phyloP scores from a whole-genome alignment of 2,329 filamentous ascomycete genomes.

The Sporothrix mexicana region DNA sequence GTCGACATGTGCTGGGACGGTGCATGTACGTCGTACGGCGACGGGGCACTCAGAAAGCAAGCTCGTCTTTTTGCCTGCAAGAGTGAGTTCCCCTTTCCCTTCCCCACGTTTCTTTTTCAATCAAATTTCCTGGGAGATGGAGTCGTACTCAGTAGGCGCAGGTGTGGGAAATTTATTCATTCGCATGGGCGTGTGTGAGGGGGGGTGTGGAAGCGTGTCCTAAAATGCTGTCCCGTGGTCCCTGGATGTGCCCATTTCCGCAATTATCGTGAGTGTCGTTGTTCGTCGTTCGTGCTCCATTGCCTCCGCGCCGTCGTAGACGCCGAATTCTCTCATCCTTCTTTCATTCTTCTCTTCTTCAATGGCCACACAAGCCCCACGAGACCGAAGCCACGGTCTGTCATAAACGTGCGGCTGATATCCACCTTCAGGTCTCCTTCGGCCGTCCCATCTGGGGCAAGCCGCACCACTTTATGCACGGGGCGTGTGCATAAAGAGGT shows the following conservation, averaged over 20 bases:
- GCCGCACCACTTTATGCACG: neutral
- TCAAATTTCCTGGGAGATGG: constrained; percentile 15
- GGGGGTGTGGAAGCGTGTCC: neutral
- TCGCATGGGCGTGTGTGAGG: neutral
- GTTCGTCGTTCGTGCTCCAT: neutral
- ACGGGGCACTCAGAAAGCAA: neutral
- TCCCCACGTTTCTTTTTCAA: neutral
- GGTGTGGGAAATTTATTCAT: neutral
- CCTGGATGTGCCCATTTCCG: neutral
- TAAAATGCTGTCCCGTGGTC: neutral
- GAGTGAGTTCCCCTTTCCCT: neutral
- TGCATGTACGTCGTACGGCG: neutral
- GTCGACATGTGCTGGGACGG: neutral
- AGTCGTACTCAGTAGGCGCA: neutral
- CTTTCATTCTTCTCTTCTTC: neutral
- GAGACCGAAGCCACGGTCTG: neutral
- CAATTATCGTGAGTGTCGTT: neutral
- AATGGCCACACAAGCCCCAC: neutral
- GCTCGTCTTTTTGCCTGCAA: no score
- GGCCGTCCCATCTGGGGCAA: neutral
- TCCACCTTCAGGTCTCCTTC: neutral
- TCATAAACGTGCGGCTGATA: constrained; percentile 8
- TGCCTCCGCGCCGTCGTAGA: neutral
- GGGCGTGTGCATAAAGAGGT: constrained; percentile 4
- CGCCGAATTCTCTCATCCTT: neutral